Evolutionary conservation across 73 alveolate species (phyloP).

Genomic region (Paramecium sonneborni): DNA sequence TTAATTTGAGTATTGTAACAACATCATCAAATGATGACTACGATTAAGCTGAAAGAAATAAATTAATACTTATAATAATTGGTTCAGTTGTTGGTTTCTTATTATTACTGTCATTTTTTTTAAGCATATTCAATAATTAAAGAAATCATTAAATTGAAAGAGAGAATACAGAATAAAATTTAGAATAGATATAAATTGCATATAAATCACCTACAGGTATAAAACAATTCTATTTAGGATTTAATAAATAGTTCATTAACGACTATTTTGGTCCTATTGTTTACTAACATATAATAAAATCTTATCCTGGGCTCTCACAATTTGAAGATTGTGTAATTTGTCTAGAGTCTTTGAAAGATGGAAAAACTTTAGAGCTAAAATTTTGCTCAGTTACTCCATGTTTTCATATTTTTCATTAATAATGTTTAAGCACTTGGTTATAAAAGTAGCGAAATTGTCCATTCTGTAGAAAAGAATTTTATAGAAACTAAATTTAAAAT

Average conservation of each 20-base stretch:
- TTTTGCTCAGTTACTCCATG: slow-evolving; percentile 29
- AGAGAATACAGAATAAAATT: background rate
- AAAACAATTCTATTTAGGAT: background rate
- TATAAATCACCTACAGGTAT: background rate
- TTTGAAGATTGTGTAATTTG: slow-evolving; percentile 52
- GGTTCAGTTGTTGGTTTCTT: slow-evolving; percentile 15
- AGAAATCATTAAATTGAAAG: background rate
- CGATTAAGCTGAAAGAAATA: background rate
- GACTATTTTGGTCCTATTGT: background rate
- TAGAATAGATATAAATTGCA: background rate
- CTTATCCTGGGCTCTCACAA: background rate
- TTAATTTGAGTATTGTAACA: background rate
- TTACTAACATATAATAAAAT: background rate
- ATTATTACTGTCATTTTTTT: background rate
- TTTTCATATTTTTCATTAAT: slow-evolving; percentile 29
- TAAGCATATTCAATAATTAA: background rate
- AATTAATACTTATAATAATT: background rate
- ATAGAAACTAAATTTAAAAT: background rate
- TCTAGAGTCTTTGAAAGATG: slow-evolving; percentile 1
- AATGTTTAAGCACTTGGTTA: slow-evolving; percentile 5
- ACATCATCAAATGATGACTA: background rate
- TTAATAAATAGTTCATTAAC: background rate
- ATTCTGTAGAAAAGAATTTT: background rate
- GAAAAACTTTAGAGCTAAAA: background rate
- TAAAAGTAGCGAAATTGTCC: slow-evolving; percentile 3